Conservation (phyloP, 495 filamentous ascomycete genomes). For the Cercophora sp. region DNA sequence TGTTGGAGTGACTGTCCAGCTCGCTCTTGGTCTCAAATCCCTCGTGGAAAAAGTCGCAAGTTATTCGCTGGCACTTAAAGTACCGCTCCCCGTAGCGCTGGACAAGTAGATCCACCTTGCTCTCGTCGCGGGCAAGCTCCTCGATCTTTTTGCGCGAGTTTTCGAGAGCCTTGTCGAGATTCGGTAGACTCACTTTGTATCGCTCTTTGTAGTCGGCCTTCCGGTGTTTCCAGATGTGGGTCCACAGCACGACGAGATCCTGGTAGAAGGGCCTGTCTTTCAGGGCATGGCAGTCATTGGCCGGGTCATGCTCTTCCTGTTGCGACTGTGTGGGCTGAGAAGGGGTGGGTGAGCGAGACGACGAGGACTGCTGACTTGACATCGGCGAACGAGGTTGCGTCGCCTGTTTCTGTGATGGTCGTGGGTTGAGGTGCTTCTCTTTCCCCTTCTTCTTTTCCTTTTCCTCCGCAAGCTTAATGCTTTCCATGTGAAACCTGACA, state of each 20-base stretch:
- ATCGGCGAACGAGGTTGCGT: background rate
- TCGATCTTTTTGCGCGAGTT: conserved; percentile 28
- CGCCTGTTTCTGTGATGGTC: background rate
- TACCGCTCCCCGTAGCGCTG: conserved; percentile 33
- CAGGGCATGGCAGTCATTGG: conserved; percentile 9
- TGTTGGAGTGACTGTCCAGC: conserved; percentile 31
- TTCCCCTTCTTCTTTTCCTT: too few relatives aligned
- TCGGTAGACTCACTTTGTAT: conserved; percentile 14
- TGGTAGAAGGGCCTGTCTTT: conserved; percentile 12
- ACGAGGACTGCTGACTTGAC: background rate
- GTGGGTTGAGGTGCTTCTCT: too few relatives aligned
- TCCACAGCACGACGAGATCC: conserved; percentile 20
- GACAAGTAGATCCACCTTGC: conserved; percentile 9
- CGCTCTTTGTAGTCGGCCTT: conserved; percentile 13
- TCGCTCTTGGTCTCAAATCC: conserved; percentile 32
- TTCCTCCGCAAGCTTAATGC: background rate
- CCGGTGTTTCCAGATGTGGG: conserved; percentile 21
- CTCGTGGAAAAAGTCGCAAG: conserved; percentile 42
- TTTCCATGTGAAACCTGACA: conserved; percentile 3
- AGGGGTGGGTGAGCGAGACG: conserved; percentile 5
- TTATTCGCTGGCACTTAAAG: conserved; percentile 40
- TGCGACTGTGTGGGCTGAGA: background rate
- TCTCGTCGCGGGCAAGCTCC: conserved; percentile 2
- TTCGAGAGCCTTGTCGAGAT: conserved; percentile 20
- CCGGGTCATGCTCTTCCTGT: background rate